phyloP scores from a whole-genome alignment of 805 yeast genomes.

The Saccharomycopsis sp. region DNA sequence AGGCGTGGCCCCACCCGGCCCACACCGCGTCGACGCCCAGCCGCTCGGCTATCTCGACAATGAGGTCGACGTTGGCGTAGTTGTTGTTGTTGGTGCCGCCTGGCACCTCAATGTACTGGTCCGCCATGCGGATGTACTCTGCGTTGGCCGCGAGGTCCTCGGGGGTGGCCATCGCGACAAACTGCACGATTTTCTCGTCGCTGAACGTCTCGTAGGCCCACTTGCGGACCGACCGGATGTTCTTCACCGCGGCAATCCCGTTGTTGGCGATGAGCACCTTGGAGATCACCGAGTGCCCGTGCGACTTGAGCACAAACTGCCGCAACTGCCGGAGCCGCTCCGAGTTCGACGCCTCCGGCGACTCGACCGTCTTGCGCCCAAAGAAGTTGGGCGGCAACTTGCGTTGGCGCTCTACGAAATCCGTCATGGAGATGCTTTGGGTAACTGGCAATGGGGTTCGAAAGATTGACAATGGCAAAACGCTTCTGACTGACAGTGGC shows the following conservation, averaged over 20 bases:
- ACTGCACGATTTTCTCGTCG: conserved; percentile 85
- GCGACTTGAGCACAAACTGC: conserved; percentile 76
- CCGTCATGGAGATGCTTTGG: background rate
- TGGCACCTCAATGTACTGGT: conserved; percentile 95
- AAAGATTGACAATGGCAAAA: too few species aligned
- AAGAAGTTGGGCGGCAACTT: conserved; percentile 64
- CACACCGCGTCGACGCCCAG: conserved; percentile 96
- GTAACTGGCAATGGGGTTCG: background rate
- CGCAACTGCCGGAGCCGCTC: conserved; percentile 28
- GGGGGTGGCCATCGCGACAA: conserved; percentile 99
- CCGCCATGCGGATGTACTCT: conserved; percentile 98
- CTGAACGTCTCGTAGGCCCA: conserved; percentile 99
- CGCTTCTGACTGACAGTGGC: too few species aligned
- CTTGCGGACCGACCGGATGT: conserved; percentile 92
- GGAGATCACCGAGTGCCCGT: conserved; percentile 92
- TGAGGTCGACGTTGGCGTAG: conserved; percentile 95
- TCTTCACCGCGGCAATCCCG: conserved; percentile 99
- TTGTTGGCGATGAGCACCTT: conserved; percentile 91
- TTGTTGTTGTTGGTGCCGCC: conserved; percentile 99
- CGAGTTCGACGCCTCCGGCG: conserved; percentile 57
- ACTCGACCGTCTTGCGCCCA: conserved; percentile 77
- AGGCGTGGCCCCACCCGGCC: conserved; percentile 99
- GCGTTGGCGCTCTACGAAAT: background rate
- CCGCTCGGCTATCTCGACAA: conserved; percentile 96
- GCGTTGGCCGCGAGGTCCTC: conserved; percentile 96